Evolutionary conservation across 1,139 yeast genomes (phyloP), one percentile per base, ranked within the genome.

Genomic region (Wickerhamomyces sp.): DNA sequence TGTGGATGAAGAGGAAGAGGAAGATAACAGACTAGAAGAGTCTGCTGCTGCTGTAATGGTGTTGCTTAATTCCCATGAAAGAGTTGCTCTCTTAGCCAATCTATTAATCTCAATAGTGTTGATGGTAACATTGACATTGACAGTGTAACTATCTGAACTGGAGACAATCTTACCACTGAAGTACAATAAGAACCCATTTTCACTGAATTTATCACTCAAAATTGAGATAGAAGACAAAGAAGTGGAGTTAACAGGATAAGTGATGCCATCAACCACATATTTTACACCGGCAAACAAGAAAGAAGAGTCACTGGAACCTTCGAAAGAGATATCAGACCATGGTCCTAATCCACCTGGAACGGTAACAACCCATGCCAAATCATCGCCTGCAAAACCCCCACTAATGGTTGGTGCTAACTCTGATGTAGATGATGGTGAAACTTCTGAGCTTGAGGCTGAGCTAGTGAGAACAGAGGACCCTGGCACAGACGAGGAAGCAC

Each of bases 191-290:
- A 7, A 33, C 2, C 38, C 37, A n/a, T 36, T 31, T 30, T 33
- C 40, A 30, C 28, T 24, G 19, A 15, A 40, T 14, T 10, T 6
- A 3, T 30, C 42, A 22, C 35, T 13, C 6, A 19, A 24, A 22
- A 38, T 37, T n/a, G 39, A 30, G 12, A 36, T 26, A 6, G 12
- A 5, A 19, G 29, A 31, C 12, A 42, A 24, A 14, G 36, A 26
- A 7, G 38, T 20, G 6, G 28, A 24, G 16, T 37, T 34, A 8
- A 37, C 21, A 9, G 34, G 19, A 20, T 28, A 15, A 16, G 37
- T 29, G 22, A 35, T 29, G 19, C 32, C 33, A 14, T 32, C 30
- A 20, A 35, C 39, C 70, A 30, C 33, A 31, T 45, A 33, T 18
- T 24, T 30, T 10, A 36, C 19, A 35, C 40, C 40, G 28, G 32